Conservation (phyloP, 306 rosid species). For the Prinsepia uniflora region DNA sequence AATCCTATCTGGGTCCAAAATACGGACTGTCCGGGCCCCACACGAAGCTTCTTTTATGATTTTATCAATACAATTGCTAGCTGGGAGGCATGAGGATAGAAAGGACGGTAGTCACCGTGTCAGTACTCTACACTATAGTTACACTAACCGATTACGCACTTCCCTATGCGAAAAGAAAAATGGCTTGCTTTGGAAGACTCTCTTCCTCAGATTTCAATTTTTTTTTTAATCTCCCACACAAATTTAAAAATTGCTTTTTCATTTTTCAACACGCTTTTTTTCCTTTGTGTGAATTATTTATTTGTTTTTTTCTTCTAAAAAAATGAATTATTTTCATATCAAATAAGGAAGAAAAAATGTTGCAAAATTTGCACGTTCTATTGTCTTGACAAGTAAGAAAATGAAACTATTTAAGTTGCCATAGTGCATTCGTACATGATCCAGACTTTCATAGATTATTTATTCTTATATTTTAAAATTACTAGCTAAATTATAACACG, state of each 20-base stretch:
- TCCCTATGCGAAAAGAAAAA: constrained; percentile 20
- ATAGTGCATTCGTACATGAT: no score
- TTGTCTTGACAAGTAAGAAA: background rate
- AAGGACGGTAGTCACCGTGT: constrained; percentile 14
- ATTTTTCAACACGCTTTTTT: background rate
- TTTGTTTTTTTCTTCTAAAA: background rate
- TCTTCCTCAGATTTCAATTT: background rate
- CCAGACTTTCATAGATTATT: background rate
- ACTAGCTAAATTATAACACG: rapidly evolving
- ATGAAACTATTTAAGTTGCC: background rate
- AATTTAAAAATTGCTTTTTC: background rate
- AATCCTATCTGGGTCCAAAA: background rate
- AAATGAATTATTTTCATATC: background rate
- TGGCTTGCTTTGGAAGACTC: constrained; percentile 31
- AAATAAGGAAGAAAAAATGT: background rate
- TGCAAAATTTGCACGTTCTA: background rate
- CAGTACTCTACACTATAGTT: constrained; percentile 7
- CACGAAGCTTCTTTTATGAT: constrained; percentile 31
- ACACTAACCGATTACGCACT: constrained; percentile 1
- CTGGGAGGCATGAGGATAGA: constrained; percentile 20
- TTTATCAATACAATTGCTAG: background rate
- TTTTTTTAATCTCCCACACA: background rate
- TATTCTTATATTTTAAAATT: background rate
- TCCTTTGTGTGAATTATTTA: background rate
- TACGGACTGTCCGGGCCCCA: background rate